Evolutionary conservation across 208 protist species (phyloP).

Genomic region (Trypanosoma caninum): DNA sequence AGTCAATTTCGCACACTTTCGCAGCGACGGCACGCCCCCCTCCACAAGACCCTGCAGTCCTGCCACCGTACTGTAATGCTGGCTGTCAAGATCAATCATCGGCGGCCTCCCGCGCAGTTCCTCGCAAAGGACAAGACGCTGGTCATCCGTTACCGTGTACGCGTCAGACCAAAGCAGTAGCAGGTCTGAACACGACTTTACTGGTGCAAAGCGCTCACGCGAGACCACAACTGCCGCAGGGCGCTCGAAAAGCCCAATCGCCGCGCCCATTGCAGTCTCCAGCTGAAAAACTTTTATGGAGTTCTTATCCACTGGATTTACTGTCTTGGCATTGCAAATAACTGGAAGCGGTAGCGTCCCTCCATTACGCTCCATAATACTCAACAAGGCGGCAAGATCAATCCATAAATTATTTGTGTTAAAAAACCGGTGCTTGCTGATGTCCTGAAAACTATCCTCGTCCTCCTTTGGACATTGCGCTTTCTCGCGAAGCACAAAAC

Average conservation of each 20-base stretch:
- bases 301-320: conserved; percentile 60
- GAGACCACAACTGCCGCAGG: conserved; percentile 91
- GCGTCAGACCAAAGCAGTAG: conserved; percentile 95
- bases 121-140: conserved; percentile 50
- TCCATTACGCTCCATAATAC: conserved; percentile 48
- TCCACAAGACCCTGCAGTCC: conserved; percentile 58
- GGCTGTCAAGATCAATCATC: conserved; percentile 57
- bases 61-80: conserved; percentile 74
- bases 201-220: conserved; percentile 96
- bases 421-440: conserved; percentile 97
- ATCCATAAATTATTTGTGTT: conserved; percentile 99
- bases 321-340: conserved; percentile 84
- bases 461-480: conserved; percentile 88
- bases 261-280: conserved; percentile 93
- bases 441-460: conserved; percentile 95
- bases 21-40: conserved; percentile 63
- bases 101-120: conserved; percentile 51
- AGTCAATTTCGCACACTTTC: conserved; percentile 49
- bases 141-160: conserved; percentile 84
- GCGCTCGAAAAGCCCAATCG: conserved; percentile 92
- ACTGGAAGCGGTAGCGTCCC: conserved; percentile 74
- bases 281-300: conserved; percentile 82
- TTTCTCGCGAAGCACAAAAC: conserved; percentile 86
- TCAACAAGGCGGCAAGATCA: conserved; percentile 84
- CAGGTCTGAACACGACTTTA: conserved; percentile 97